These are phyloP conservation scores for Tuber microsphaerosporum DNA, from an alignment of 495 filamentous ascomycete species.

Conservation along the genomic window DNA sequence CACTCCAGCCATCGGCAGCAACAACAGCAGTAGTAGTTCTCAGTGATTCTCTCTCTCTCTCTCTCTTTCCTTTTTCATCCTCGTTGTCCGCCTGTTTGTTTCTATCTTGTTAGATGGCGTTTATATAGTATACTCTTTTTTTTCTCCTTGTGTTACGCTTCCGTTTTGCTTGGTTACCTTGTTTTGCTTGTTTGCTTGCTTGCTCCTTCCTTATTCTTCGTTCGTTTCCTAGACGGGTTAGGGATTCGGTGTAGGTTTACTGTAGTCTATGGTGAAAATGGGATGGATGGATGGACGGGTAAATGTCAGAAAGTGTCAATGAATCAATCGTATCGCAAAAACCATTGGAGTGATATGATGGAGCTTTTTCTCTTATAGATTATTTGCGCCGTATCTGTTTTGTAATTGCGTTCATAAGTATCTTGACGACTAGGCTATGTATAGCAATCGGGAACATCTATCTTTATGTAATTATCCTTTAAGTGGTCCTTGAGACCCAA, in stretches of 20 bases:
- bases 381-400: background rate
- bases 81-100: conserved; percentile 3
- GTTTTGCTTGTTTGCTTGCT: conserved; percentile 4
- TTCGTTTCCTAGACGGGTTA: conserved; percentile 16
- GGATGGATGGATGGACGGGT: background rate
- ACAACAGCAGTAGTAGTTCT: conserved; percentile 4
- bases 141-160: background rate
- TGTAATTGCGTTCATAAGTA: background rate
- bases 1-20: conserved; percentile 15
- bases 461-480: conserved; percentile 14
- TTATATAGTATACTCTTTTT: background rate
- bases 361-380: background rate
- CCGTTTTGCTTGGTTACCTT: background rate
- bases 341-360: background rate
- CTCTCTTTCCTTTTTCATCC: conserved; percentile 3
- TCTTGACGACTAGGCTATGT: background rate
- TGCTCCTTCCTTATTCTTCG: background rate
- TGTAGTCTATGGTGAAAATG: conserved; percentile 1
- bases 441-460: conserved; percentile 2
- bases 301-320: background rate
- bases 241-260: conserved; percentile 10
- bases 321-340: conserved; percentile 7
- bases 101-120: background rate
- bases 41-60: conserved; percentile 5
- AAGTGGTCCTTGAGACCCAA: background rate